These are phyloP conservation scores for Russula abietina DNA, from an alignment of 768 basidiomycete species.

Conservation along the genomic window DNA sequence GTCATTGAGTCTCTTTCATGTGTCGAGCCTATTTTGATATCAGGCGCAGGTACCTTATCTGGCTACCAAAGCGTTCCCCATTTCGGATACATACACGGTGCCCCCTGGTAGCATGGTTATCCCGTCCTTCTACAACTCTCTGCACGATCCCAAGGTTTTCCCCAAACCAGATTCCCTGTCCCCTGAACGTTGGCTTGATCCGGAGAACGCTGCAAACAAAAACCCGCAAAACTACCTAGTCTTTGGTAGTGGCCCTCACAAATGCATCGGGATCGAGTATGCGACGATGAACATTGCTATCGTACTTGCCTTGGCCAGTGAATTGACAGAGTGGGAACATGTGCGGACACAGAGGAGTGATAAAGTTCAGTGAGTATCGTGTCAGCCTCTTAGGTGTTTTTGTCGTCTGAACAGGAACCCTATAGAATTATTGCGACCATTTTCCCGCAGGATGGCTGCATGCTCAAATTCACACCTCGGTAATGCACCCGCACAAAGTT, in stretches of 20 bases:
- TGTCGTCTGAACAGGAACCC: neutral
- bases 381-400: neutral
- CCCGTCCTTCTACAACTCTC: conserved; percentile 85
- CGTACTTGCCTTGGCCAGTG: conserved; percentile 75
- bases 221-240: conserved; percentile 95
- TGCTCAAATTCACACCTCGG: conserved; percentile 70
- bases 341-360: conserved; percentile 71
- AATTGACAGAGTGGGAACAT: conserved; percentile 83
- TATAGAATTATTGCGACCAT: conserved; percentile 90
- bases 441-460: conserved; percentile 91
- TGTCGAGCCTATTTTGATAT: conserved; percentile 15
- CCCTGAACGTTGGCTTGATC: conserved; percentile 93
- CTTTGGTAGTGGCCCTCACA: conserved; percentile 90
- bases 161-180: conserved; percentile 75
- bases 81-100: conserved; percentile 85
- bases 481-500: neutral
- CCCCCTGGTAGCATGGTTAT: conserved; percentile 92
- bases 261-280: conserved; percentile 90
- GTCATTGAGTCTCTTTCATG: conserved; percentile 24
- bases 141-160: conserved; percentile 85
- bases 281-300: conserved; percentile 86
- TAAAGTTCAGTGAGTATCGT: conserved; percentile 67
- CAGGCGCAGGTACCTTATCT: conserved; percentile 79
- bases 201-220: conserved; percentile 64
- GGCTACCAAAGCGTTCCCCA: conserved; percentile 84